These are phyloP conservation scores for Diaporthe nobilis DNA, from an alignment of 2,329 filamentous ascomycete species.

Conservation along the genomic window DNA sequence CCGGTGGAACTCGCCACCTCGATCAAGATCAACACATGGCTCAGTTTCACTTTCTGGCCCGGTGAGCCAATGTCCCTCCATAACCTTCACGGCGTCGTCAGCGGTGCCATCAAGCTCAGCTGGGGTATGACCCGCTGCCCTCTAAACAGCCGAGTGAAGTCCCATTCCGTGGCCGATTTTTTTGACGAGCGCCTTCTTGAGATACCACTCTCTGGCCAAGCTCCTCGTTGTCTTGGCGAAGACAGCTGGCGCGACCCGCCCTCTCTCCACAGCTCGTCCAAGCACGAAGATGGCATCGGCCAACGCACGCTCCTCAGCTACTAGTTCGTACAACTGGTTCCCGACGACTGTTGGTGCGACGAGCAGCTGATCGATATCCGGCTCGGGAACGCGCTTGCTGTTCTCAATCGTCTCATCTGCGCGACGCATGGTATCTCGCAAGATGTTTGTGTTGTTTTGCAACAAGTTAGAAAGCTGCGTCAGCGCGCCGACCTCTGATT, in stretches of 20 bases:
- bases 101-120: conserved; percentile 22
- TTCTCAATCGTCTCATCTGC: conserved; percentile 84
- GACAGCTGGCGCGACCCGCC: conserved; percentile 77
- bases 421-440: conserved; percentile 82
- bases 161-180: conserved; percentile 87
- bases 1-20: background rate
- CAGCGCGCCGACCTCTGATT: conserved; percentile 80
- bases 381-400: conserved; percentile 77
- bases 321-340: conserved; percentile 90
- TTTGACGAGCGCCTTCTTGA: conserved; percentile 84
- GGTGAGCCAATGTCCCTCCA: conserved; percentile 18
- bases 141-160: conserved; percentile 53
- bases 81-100: background rate
- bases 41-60: background rate
- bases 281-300: conserved; percentile 90
- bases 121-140: background rate
- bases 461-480: conserved; percentile 79
- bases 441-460: conserved; percentile 81
- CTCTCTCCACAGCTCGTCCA: conserved; percentile 80
- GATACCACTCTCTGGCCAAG: conserved; percentile 83
- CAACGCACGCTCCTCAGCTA: conserved; percentile 89
- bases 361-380: conserved; percentile 89
- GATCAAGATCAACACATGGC: background rate
- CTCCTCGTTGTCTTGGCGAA: conserved; percentile 84
- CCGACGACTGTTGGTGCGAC: conserved; percentile 95